Base-by-base conservation (phyloP, 1,139 yeast species). In the Debaryomycetaceae sp. region DNA sequence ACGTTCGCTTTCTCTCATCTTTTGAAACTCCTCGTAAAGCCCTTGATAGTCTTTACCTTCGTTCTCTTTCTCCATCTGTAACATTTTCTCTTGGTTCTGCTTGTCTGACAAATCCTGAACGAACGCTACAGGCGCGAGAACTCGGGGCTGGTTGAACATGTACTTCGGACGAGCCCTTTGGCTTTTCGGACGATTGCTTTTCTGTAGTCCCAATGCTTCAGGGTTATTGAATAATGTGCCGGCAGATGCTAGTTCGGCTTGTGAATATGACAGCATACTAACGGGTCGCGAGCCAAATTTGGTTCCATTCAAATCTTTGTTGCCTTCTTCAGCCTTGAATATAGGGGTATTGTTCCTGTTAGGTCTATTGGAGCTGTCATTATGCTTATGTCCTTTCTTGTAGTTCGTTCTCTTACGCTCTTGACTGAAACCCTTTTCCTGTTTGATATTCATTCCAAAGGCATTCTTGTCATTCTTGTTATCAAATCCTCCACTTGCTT, bases 1-100 rank as follows among this genome's bases (percentile, higher is more conserved):
- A 44, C 98, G 68, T 61, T 92, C 98, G 6, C 59, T 59, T 31
- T 86, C 94, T 44, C 97, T 73, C 80, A 87, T 74, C 42, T 70
- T 75, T 54, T 84, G 94, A 42, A 87, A 75, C 39, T 66, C 72
- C 46, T 73, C 78, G 44, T 72, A 73, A 13, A 71, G 48, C 1
- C 76, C 76, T 47, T 70, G 78, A 39, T 49, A 61, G 47, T 73
- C 78, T 32, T 47, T 49, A 1, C 73, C 72, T 18, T 44, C 48
- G 43, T 61, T 62, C 7, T 52, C 51, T 7, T 41, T 47, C 45
- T 71, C 78, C 63, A 69, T 58, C 14, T 45, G 43, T 6, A 52
- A 49, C 78, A 73, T 71, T 34, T 57, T 61, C 8, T 52, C 57
- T 46, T 73, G 78, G 51, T 73, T 73, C 22, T 55, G 52, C 38